phyloP scores from a whole-genome alignment of 768 basidiomycete genomes.

The Mycena galopus region DNA sequence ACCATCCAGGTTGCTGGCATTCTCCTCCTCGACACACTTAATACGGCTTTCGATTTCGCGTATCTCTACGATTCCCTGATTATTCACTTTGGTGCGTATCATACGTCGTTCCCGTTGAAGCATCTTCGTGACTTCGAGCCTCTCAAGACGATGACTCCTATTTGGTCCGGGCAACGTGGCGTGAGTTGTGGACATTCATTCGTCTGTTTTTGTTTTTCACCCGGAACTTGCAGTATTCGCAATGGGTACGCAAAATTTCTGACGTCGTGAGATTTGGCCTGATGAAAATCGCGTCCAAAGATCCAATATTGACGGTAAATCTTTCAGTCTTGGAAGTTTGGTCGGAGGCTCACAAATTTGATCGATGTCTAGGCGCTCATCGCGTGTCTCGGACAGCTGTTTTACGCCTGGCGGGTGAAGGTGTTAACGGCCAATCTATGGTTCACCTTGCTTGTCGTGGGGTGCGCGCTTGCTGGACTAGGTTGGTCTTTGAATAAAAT shows the following conservation, averaged over 20 bases:
- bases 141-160: conserved; percentile 41
- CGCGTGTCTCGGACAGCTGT: conserved; percentile 36
- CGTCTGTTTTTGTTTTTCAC: background rate
- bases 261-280: no score
- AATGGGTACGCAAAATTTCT: conserved; percentile 8
- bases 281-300: background rate
- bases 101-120: background rate
- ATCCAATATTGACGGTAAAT: conserved; percentile 31
- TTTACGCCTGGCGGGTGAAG: conserved; percentile 36
- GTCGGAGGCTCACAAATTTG: background rate
- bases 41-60: conserved; percentile 50
- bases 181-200: conserved; percentile 36
- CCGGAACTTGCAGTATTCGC: conserved; percentile 25
- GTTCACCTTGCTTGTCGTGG: conserved; percentile 11
- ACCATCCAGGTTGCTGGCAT: conserved; percentile 14
- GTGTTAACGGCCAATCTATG: conserved; percentile 22
- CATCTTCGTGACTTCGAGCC: no score
- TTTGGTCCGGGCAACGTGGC: conserved; percentile 42
- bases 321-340: background rate
- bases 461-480: conserved; percentile 15
- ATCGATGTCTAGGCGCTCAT: conserved; percentile 22
- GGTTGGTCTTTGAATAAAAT: background rate
- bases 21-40: conserved; percentile 55
- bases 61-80: conserved; percentile 54
- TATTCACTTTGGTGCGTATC: conserved; percentile 48